Evolutionary conservation across 1,284 basidiomycete species (phyloP).

Genomic region (Cutaneotrichosporon arboriforme): DNA sequence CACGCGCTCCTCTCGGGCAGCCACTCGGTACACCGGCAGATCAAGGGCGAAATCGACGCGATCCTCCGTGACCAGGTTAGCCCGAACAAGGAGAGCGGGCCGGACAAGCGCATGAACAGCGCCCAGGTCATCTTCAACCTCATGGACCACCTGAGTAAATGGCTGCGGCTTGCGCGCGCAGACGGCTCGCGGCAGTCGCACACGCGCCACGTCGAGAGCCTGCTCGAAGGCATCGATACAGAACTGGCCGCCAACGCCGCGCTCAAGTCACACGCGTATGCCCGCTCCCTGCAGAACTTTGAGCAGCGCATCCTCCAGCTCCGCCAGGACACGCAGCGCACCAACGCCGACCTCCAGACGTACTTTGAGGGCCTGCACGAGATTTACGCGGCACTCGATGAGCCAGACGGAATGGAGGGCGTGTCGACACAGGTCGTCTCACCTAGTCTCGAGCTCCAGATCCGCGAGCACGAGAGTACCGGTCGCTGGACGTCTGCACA

Average conservation of each 20-base stretch:
- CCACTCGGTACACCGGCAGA: slow-evolving; percentile 58
- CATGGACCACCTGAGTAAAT: slow-evolving; percentile 90
- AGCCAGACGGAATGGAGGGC: slow-evolving; percentile 99
- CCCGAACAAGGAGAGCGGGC: slow-evolving; percentile 54
- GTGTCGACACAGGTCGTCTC: slow-evolving; percentile 83
- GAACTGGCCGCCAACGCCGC: slow-evolving; percentile 90
- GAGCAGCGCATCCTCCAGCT: slow-evolving; percentile 67
- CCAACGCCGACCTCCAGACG: slow-evolving; percentile 57
- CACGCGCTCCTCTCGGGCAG: slow-evolving; percentile 76
- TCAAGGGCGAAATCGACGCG: slow-evolving; percentile 69
- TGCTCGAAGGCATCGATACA: slow-evolving; percentile 77
- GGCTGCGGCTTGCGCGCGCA: slow-evolving; percentile 61
- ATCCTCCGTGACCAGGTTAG: slow-evolving; percentile 85
- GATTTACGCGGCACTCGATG: slow-evolving; percentile 92
- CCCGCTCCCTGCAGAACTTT: slow-evolving; percentile 89
- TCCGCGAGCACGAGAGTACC: slow-evolving; percentile 95
- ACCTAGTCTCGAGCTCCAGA: slow-evolving; percentile 92
- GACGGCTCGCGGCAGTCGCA: slow-evolving; percentile 40
- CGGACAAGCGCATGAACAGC: slow-evolving; percentile 75
- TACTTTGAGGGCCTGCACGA: slow-evolving; percentile 91
- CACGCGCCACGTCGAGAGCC: slow-evolving; percentile 58
- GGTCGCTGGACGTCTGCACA: slow-evolving; percentile 98
- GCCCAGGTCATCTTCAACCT: slow-evolving; percentile 93
- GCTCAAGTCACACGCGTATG: slow-evolving; percentile 87
- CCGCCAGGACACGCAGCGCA: slow-evolving; percentile 50